Evolutionary conservation across 768 basidiomycete genomes (phyloP).

Genomic region (Pleurotus tuoliensis): DNA sequence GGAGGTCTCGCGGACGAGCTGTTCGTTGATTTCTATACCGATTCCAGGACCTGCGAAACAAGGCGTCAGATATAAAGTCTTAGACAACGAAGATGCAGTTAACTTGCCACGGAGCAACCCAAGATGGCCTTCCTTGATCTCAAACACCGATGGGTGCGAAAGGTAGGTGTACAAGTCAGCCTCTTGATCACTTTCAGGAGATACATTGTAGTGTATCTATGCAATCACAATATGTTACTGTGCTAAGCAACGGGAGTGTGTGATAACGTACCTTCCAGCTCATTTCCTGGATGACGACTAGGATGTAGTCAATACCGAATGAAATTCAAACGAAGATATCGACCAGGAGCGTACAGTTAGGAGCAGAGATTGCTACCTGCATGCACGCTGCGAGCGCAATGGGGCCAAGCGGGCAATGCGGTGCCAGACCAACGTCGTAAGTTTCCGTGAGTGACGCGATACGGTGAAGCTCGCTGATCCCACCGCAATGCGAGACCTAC

Average conservation of each 20-base stretch:
- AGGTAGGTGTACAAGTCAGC: slow-evolving; percentile 65
- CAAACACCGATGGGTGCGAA: slow-evolving; percentile 45
- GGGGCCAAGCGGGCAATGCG: slow-evolving; percentile 71
- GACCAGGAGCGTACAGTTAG: slow-evolving; percentile 45
- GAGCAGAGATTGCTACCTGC: slow-evolving; percentile 53
- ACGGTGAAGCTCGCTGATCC: slow-evolving; percentile 54
- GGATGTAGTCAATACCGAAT: no score
- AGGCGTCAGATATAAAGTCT: not conserved
- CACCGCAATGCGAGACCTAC: slow-evolving; percentile 56
- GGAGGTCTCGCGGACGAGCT: slow-evolving; percentile 38
- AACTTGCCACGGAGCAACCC: slow-evolving; percentile 24
- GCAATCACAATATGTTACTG: not conserved
- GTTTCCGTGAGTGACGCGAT: slow-evolving; percentile 59
- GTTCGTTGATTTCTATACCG: slow-evolving; percentile 60
- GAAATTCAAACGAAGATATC: no score
- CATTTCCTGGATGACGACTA: slow-evolving; percentile 65
- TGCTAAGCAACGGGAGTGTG: not conserved
- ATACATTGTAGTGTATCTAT: slow-evolving; percentile 63
- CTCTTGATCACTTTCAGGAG: slow-evolving; percentile 19
- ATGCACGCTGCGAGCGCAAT: slow-evolving; percentile 70
- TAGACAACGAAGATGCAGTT: not conserved
- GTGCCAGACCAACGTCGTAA: slow-evolving; percentile 69
- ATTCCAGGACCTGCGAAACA: slow-evolving; percentile 45
- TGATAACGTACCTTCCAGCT: slow-evolving; percentile 44
- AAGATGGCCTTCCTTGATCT: slow-evolving; percentile 49